Evolutionary conservation across 1,139 yeast species (phyloP).

Genomic region (Candida pseudoviswanathii): DNA sequence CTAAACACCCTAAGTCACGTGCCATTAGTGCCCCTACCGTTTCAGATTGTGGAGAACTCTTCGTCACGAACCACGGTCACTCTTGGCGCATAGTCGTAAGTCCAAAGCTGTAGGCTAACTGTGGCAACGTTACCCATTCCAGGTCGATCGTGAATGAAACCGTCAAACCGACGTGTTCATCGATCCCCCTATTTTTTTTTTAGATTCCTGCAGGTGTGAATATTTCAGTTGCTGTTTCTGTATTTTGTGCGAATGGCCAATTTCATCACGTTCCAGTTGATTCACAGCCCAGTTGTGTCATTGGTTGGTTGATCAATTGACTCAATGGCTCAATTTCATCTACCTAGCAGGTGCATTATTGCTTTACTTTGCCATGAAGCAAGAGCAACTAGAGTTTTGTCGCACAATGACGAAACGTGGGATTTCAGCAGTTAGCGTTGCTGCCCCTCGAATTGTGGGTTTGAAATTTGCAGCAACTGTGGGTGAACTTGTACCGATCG

Average conservation of each 20-base stretch:
- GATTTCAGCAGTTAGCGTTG: background rate
- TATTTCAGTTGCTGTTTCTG: background rate
- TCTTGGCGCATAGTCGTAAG: no score
- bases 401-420: no score
- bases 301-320: background rate
- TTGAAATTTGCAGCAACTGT: slow-evolving; percentile 4
- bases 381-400: no score
- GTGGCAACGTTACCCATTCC: no score
- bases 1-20: no score
- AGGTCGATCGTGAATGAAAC: no score
- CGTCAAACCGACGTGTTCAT: background rate
- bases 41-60: no score
- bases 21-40: no score
- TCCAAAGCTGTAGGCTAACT: no score
- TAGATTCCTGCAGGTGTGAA: background rate
- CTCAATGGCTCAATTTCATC: background rate
- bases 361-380: background rate
- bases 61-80: no score
- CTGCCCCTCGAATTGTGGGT: background rate
- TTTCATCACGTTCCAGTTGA: background rate
- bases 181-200: background rate
- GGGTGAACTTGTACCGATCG: background rate
- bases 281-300: background rate
- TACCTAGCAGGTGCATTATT: background rate
- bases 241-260: background rate